Evolutionary conservation across 2,329 filamentous ascomycete species (phyloP), one percentile per base, ranked within the genome.

Genomic region (Truncatella angustata): DNA sequence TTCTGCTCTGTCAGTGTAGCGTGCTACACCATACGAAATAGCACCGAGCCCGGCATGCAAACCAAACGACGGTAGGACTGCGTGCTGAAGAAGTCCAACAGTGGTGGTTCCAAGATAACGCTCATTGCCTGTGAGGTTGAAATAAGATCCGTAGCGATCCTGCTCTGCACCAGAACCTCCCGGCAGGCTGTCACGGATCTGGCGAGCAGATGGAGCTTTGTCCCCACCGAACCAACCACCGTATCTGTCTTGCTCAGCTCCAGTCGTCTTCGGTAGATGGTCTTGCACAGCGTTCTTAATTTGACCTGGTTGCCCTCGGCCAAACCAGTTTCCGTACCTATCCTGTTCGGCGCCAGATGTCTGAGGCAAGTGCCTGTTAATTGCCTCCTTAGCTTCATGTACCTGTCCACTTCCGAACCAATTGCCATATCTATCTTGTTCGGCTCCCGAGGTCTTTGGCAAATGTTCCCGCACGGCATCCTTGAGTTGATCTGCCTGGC

Each of bases 1-100:
- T 50, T 85, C 81, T 7, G 78, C 73, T 11, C 74, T 72, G 58
- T 81, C 66, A 5, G 78, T 81, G 49, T 75, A 71, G 18, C 78
- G 70, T 1, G 76, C 77, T 26, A 74, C 69, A 5, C 72, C 71
- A 59, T 80, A 85, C 0, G 79, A 73, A 32, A 78, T 70, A 26
- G 78, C 58, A 9, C 78, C 73, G 11, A 84, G 70, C 4, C 76
- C 73, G 0, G 77, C 72, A 56, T 84, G 79, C 0, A 84, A 66
- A 0, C 73, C 71, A 34, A 84, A 68, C 0, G 79, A 82, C 0
- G 81, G 81, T 3, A 81, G 68, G 3, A 84, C 63, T 3, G 78
- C 77, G 16, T 78, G 73, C 56, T 74, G 74, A 20, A 83, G 58
- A 44, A 84, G 76, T 9, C 80, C 80, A 6, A 82, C 64, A 52